Percentiles rank a stretch among this genome's conserved stretches.
These are phyloP conservation scores for Moesziomyces globuligerus DNA, from an alignment of 1,284 basidiomycete genomes.

Conservation along the genomic window DNA sequence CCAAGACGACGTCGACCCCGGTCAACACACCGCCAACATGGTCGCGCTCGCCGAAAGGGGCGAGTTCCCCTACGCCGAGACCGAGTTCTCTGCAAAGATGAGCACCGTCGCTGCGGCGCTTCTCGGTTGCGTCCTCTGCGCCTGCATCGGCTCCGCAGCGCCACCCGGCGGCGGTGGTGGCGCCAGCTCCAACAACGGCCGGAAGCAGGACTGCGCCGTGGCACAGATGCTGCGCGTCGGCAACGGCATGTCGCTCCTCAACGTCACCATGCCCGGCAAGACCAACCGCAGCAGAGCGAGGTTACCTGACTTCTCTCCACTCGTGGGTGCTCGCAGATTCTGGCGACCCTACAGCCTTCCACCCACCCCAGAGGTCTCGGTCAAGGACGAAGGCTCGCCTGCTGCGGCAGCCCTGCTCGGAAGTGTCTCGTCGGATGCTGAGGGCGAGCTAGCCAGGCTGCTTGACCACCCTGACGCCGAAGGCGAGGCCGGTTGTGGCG, in stretches of 20 bases:
- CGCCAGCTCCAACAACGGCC: constrained; percentile 56
- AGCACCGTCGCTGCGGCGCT: constrained; percentile 57
- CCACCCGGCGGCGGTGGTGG: constrained; percentile 56
- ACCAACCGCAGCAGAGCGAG: constrained; percentile 44
- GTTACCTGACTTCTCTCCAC: constrained; percentile 57
- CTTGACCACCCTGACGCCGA: constrained; percentile 13
- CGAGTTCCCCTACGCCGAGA: constrained; percentile 63
- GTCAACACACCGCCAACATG: constrained; percentile 44
- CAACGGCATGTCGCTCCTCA: constrained; percentile 63
- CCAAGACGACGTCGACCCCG: constrained; percentile 21
- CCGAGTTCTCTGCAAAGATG: constrained; percentile 60
- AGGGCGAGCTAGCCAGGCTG: constrained; percentile 18
- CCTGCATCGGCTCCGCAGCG: constrained; percentile 60
- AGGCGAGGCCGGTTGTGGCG: constrained; percentile 32
- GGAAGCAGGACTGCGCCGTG: constrained; percentile 65
- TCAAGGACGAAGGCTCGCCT: constrained; percentile 19
- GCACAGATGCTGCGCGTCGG: constrained; percentile 65
- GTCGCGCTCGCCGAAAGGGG: constrained; percentile 52
- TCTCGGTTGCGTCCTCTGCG: constrained; percentile 59
- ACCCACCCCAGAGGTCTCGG: constrained; percentile 39
- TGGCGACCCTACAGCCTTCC: constrained; percentile 51
- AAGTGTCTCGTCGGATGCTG: constrained; percentile 12
- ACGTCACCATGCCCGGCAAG: constrained; percentile 54
- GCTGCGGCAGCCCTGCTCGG: constrained; percentile 14
- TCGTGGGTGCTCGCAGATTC: constrained; percentile 55